These are phyloP conservation scores for Skeletonema menzelii DNA, from an alignment of 108 stramenopile genomes.

Conservation along the genomic window DNA sequence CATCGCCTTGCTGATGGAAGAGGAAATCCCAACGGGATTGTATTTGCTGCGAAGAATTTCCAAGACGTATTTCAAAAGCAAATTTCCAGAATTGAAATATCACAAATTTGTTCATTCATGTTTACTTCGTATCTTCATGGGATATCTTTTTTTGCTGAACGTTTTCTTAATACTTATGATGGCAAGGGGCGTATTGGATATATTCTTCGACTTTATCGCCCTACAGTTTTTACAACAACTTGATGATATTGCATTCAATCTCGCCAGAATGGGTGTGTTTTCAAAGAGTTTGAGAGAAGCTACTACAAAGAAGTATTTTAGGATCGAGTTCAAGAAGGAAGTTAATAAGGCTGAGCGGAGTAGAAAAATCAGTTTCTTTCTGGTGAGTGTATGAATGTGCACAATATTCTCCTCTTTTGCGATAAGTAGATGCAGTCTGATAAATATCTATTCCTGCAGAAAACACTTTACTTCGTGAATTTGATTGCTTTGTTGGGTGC, in stretches of 20 bases:
- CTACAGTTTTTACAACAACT: conserved; percentile 2
- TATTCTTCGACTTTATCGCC: neutral
- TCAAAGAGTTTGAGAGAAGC: neutral
- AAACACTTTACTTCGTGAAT: conserved; percentile 1
- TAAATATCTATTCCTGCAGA: neutral
- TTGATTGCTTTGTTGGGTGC: neutral
- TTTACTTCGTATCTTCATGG: neutral
- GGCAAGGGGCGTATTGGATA: neutral
- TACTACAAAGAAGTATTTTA: neutral
- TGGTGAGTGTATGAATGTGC: neutral
- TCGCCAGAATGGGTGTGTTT: conserved; percentile 5
- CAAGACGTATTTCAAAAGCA: neutral
- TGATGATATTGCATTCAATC: conserved; percentile 8
- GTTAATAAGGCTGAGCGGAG: neutral
- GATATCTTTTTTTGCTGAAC: neutral
- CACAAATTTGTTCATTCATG: neutral
- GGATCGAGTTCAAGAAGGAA: neutral
- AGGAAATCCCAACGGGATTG: conserved; percentile 2
- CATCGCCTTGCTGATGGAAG: neutral
- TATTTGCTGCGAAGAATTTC: neutral
- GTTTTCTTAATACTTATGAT: neutral
- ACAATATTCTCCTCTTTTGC: neutral
- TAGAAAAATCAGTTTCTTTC: neutral
- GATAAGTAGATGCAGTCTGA: neutral
- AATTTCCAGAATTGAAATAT: neutral